These are phyloP conservation scores for Irineochytrium annulatum DNA, from an alignment of 192 early-diverging fungal species.

Conservation along the genomic window DNA sequence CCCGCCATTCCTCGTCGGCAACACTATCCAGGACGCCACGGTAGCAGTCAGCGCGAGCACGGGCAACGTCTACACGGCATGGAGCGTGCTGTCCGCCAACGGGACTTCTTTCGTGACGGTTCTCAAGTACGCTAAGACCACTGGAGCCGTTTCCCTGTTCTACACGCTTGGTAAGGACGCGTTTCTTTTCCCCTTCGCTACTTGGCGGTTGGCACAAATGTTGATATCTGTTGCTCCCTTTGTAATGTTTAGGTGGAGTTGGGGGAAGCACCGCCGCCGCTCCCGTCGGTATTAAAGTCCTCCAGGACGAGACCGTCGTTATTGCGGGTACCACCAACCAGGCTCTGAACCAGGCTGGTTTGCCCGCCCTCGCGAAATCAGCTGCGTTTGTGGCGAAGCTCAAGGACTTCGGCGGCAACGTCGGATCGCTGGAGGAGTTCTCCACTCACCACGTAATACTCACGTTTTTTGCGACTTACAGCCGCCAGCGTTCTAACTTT, in stretches of 20 bases:
- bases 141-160: neutral
- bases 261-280: too few relatives aligned
- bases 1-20: neutral
- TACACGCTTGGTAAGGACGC: neutral
- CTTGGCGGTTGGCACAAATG: neutral
- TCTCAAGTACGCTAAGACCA: neutral
- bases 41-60: neutral
- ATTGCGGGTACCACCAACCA: too few relatives aligned
- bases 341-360: too few relatives aligned
- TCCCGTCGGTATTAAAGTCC: too few relatives aligned
- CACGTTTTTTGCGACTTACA: neutral
- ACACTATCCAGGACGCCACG: neutral
- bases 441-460: neutral
- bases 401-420: too few relatives aligned
- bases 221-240: neutral
- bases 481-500: neutral
- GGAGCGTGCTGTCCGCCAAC: neutral
- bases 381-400: too few relatives aligned
- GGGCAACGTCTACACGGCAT: constrained; percentile 2
- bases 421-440: too few relatives aligned
- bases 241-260: too few relatives aligned
- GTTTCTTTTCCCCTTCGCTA: neutral
- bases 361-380: too few relatives aligned
- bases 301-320: too few relatives aligned
- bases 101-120: neutral